phyloP scores from a whole-genome alignment of 139 green algal genomes.

The Nannochloris sp. region DNA sequence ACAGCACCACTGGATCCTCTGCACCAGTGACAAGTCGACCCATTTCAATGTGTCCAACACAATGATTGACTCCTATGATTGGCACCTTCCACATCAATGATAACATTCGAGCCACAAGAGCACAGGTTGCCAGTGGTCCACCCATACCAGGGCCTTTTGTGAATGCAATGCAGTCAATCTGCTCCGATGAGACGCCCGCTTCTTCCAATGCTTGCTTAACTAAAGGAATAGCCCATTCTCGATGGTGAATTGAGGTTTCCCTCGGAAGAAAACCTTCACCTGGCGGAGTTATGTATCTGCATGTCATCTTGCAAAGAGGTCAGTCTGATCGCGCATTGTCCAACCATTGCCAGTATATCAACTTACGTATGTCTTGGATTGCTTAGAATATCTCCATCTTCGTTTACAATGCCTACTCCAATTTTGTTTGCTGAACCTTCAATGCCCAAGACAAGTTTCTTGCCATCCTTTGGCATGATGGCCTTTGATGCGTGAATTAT shows the following conservation, averaged over 20 bases:
- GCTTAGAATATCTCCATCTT: conserved; percentile 61
- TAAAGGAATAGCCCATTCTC: conserved; percentile 41
- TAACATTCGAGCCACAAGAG: conserved; percentile 74
- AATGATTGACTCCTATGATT: conserved; percentile 85
- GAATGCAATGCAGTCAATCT: conserved; percentile 67
- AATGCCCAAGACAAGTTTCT: conserved; percentile 51
- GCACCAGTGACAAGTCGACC: conserved; percentile 73
- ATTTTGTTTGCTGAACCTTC: conserved; percentile 89
- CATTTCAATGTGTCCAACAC: conserved; percentile 91
- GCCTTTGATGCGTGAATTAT: not conserved
- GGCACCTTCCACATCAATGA: conserved; percentile 59
- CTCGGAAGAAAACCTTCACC: conserved; percentile 77
- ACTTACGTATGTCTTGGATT: conserved; percentile 77
- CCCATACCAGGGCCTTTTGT: conserved; percentile 91
- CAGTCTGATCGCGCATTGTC: not conserved
- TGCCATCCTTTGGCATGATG: not conserved
- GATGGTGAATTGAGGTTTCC: conserved; percentile 80
- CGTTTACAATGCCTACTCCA: conserved; percentile 69
- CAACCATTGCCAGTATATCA: not conserved
- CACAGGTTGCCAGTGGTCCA: conserved; percentile 62
- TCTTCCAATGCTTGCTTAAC: conserved; percentile 56
- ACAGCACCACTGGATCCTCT: conserved; percentile 81
- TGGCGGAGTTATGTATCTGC: conserved; percentile 68
- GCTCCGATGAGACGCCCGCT: conserved; percentile 34
- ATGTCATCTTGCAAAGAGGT: not conserved